A percentile compares a stretch with the other conserved stretches of the same genome.
Evolutionary conservation across 768 basidiomycete genomes (phyloP).

Genomic region (Trametes sanguinea): DNA sequence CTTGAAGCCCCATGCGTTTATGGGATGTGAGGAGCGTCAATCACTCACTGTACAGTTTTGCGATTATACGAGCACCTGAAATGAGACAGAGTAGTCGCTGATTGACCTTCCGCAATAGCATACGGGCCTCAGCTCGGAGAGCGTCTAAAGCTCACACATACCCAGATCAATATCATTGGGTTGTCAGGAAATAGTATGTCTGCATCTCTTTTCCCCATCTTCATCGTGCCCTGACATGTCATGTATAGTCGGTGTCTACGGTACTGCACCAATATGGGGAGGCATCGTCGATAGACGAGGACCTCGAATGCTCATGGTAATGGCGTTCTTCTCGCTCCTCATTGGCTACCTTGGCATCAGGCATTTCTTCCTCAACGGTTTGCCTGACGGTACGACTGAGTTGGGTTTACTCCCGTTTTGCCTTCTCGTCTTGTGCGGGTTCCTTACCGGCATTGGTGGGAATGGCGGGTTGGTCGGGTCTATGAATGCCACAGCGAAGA

Average conservation of each 20-base stretch:
- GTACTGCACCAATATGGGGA: constrained; percentile 77
- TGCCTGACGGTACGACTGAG: constrained; percentile 22
- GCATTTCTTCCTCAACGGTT: constrained; percentile 60
- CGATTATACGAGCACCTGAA: no score
- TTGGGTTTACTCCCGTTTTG: constrained; percentile 47
- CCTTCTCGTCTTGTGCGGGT: constrained; percentile 61
- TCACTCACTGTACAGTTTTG: no score
- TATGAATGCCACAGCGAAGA: constrained; percentile 82
- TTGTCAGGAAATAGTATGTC: constrained; percentile 73
- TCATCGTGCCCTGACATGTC: no score
- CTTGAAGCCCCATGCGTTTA: no score
- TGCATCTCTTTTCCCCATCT: neutral
- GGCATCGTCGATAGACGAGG: constrained; percentile 74
- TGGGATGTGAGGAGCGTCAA: no score
- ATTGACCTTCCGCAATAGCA: constrained; percentile 44
- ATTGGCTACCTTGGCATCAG: constrained; percentile 77
- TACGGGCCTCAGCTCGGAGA: constrained; percentile 86
- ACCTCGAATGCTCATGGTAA: constrained; percentile 64
- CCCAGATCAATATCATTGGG: constrained; percentile 79
- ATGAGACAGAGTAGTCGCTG: neutral
- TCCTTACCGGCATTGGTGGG: constrained; percentile 76
- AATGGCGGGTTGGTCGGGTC: constrained; percentile 70
- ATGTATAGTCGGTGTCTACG: constrained; percentile 70
- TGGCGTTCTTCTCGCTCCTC: constrained; percentile 61
- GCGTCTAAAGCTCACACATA: constrained; percentile 75